Evolutionary conservation across 2,329 filamentous ascomycete genomes (phyloP).

Genomic region (Colletotrichum noveboracense): DNA sequence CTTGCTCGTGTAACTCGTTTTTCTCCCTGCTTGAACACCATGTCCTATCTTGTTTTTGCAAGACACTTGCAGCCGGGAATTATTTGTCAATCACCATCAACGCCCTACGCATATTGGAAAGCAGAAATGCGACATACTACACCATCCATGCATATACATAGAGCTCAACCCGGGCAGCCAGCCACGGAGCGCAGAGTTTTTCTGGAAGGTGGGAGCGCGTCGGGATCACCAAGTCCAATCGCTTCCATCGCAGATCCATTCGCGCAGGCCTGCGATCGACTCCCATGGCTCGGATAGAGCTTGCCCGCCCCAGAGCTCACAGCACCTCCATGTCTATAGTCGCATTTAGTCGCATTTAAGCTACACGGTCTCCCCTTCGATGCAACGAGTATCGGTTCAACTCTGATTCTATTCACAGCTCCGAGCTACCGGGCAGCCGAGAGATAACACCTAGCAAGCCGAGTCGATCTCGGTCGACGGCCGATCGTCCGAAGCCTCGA

Average conservation of each 20-base stretch:
- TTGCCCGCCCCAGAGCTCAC: not conserved
- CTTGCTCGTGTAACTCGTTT: not conserved
- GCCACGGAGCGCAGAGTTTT: not conserved
- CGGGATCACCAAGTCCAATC: not conserved
- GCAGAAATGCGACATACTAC: not conserved
- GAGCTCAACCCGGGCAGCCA: not conserved
- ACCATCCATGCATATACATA: not conserved
- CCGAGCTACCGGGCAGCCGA: not conserved
- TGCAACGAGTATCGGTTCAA: not conserved
- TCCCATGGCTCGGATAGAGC: not conserved
- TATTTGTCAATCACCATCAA: not conserved
- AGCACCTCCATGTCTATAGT: not conserved
- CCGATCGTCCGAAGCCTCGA: not conserved
- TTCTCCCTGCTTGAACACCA: not conserved
- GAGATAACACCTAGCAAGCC: not conserved
- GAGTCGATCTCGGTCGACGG: conserved; percentile 1
- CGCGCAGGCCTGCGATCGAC: not conserved
- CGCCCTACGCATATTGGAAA: not conserved
- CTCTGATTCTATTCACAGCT: not conserved
- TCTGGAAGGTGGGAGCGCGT: conserved; percentile 1
- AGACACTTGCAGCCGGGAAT: not conserved
- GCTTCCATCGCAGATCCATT: not conserved
- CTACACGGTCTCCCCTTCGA: not conserved
- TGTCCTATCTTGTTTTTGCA: not conserved
- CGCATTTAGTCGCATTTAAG: not conserved